Evolutionary conservation across 1,284 basidiomycete species (phyloP).

Genomic region (Malassezia sympodialis): DNA sequence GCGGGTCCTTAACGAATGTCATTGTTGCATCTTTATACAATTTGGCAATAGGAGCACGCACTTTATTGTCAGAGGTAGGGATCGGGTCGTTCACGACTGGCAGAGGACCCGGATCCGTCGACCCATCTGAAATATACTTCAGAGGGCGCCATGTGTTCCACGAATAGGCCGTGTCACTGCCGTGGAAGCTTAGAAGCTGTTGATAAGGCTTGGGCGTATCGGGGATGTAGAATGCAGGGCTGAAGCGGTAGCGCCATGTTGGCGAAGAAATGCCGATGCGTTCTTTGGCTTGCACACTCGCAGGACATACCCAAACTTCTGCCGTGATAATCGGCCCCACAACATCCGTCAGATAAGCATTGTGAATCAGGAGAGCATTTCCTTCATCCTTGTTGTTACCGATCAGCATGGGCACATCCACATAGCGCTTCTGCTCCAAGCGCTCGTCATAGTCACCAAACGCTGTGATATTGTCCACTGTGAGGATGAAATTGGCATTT

Average conservation of each 20-base stretch:
- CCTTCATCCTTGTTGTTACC: conserved; percentile 19
- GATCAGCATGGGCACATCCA: conserved; percentile 11
- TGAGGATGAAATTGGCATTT: conserved; percentile 11
- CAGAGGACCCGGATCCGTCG: not conserved
- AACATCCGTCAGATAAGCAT: not conserved
- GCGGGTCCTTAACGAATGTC: conserved; percentile 15
- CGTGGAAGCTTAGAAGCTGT: conserved; percentile 11
- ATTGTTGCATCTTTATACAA: conserved; percentile 12
- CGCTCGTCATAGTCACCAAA: conserved; percentile 13
- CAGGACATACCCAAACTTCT: conserved; percentile 16
- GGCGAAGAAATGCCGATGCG: conserved; percentile 7
- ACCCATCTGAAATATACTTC: not conserved
- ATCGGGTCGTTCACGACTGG: not conserved
- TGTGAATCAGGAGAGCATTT: conserved; percentile 8
- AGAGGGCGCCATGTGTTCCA: conserved; percentile 11
- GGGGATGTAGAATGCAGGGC: conserved; percentile 14
- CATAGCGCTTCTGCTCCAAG: not conserved
- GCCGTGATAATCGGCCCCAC: conserved; percentile 9
- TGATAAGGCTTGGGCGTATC: conserved; percentile 5
- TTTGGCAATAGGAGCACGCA: not conserved
- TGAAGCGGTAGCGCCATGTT: conserved; percentile 20
- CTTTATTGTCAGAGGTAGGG: conserved; percentile 1
- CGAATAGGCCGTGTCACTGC: conserved; percentile 15
- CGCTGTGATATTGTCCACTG: conserved; percentile 8
- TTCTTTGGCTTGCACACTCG: conserved; percentile 1